Base-by-base conservation (phyloP, 371 early-diverging fungal species). In the Dipsacomyces acuminosporus region DNA sequence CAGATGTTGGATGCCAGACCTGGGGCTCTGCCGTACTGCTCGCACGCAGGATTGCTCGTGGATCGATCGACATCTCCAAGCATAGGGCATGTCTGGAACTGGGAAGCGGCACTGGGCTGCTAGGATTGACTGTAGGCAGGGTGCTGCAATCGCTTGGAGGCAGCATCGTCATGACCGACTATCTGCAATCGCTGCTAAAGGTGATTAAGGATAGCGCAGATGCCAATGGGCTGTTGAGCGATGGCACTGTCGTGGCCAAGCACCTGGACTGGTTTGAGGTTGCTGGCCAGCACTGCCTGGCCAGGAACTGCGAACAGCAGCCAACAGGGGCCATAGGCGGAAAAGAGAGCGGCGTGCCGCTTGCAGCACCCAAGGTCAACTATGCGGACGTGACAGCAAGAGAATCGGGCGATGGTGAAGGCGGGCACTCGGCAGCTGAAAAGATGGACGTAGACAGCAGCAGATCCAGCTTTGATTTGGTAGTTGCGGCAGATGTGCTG, bases 51-150 rank as follows among this genome's bases (percentile, higher is more conserved):
- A 64, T 64, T 18, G 51, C 64, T 13, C 49, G 64, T 8, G 43
- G 43, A 14, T 17, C 30, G 8, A 34, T 62, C 14, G 33, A 45
- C 38, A 22, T 64, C 19, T 41, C 56, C 14, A 11, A n/a, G 8
- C 44, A 56, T 24, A 11, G 19, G 8, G 45, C 38, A 21, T 47
- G 48, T 15, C 26, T 64, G 14, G 64, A 64, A 35, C 42, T 64
- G 14, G 64, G 64, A 6, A 65, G 64, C 19, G 64, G 64, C 11
- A 64, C 64, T 9, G 64, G 64, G 2, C 51, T 64, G 25, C n/a
- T 41, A 25, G 64, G 64, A 6, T 26, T 61, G 8, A 38, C 66
- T n/a, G 33, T 61, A 13, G 44, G 6, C 3, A 42, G 34, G 6
- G 14, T 15, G 21, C 9, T 54, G 36, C 33, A 41, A 20, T 4